Evolutionary conservation across 768 basidiomycete genomes (phyloP).

Genomic region (Collybia mongolica): DNA sequence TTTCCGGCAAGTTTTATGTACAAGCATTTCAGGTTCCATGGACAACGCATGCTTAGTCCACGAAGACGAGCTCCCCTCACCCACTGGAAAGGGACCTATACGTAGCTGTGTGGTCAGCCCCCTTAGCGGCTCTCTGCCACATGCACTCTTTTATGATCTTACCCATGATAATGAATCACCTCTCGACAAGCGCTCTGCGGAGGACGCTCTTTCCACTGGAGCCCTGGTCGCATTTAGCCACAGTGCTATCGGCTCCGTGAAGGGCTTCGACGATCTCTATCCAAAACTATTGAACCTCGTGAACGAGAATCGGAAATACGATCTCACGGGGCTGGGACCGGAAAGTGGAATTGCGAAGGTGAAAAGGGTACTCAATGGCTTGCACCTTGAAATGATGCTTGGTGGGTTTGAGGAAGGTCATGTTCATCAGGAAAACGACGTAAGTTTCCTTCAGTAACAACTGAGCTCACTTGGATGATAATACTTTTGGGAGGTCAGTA

Average conservation of each 20-base stretch:
- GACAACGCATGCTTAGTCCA: constrained; percentile 82
- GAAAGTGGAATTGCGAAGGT: constrained; percentile 55
- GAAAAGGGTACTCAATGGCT: constrained; percentile 76
- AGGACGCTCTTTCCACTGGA: constrained; percentile 93
- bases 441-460: constrained; percentile 35
- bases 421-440: constrained; percentile 95
- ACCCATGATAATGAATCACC: constrained; percentile 98
- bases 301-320: constrained; percentile 77
- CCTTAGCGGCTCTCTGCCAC: constrained; percentile 83
- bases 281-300: constrained; percentile 93
- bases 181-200: constrained; percentile 85
- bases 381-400: constrained; percentile 93
- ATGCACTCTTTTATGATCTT: constrained; percentile 92
- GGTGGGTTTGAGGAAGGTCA: constrained; percentile 88
- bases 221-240: constrained; percentile 90
- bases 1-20: not conserved
- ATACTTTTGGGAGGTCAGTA: constrained; percentile 52
- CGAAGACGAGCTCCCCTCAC: constrained; percentile 74
- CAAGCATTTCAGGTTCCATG: constrained; percentile 75
- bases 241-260: constrained; percentile 89
- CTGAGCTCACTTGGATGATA: not conserved
- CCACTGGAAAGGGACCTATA: constrained; percentile 78
- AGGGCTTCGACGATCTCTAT: constrained; percentile 97
- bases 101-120: constrained; percentile 75
- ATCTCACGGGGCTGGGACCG: constrained; percentile 57